These are phyloP conservation scores for Ustilago loliicola DNA, from an alignment of 1,284 basidiomycete species.

Conservation along the genomic window DNA sequence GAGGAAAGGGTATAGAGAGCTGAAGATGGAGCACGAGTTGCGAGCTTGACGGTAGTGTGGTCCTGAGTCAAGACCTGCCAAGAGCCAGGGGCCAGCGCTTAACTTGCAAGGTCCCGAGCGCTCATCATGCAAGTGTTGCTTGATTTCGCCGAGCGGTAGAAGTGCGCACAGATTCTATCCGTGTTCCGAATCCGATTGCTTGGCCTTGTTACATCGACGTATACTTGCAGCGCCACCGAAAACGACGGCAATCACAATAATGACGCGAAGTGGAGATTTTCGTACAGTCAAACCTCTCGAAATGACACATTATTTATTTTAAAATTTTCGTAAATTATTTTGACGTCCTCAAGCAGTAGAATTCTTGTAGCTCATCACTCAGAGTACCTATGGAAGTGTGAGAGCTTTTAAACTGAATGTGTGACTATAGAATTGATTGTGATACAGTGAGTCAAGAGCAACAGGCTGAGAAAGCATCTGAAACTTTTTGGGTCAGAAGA, in stretches of 20 bases:
- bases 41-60: neutral
- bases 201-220: neutral
- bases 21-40: neutral
- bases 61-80: neutral
- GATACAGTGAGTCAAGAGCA: too few relatives aligned
- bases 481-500: too few relatives aligned
- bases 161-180: conserved; percentile 2
- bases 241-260: neutral
- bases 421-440: too few relatives aligned
- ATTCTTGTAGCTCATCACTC: too few relatives aligned
- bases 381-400: too few relatives aligned
- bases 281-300: too few relatives aligned
- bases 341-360: too few relatives aligned
- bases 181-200: neutral
- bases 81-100: conserved; percentile 2
- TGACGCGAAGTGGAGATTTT: too few relatives aligned
- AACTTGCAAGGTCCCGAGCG: neutral
- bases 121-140: neutral
- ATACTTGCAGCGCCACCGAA: neutral
- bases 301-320: too few relatives aligned
- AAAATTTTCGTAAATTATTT: too few relatives aligned
- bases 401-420: too few relatives aligned
- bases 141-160: neutral
- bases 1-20: neutral
- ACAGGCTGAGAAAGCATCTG: too few relatives aligned